Conservation (phyloP, 1,139 yeast species). For the Debaryomyces coudertii region DNA sequence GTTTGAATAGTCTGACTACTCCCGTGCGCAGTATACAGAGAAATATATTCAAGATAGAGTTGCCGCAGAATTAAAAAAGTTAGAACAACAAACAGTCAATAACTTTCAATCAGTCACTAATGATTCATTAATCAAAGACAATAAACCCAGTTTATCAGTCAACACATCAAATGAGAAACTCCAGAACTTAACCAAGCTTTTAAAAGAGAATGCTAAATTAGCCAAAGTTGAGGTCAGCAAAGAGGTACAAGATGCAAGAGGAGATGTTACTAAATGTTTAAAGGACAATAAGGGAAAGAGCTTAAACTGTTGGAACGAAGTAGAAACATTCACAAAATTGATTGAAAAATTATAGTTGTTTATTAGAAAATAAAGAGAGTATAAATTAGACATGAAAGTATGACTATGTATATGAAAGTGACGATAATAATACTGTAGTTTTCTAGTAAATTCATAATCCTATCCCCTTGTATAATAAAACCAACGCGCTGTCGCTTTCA, state of each 20-base stretch:
- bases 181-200: slow-evolving; percentile 49
- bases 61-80: slow-evolving; percentile 60
- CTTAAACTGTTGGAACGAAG: slow-evolving; percentile 87
- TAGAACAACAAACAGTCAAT: slow-evolving; percentile 61
- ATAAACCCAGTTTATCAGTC: slow-evolving; percentile 35
- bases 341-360: slow-evolving; percentile 35
- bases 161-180: slow-evolving; percentile 42
- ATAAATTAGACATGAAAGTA: slow-evolving; percentile 7
- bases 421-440: not conserved
- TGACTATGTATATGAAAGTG: slow-evolving; percentile 5
- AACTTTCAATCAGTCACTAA: slow-evolving; percentile 58
- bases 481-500: slow-evolving; percentile 93
- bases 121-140: slow-evolving; percentile 37
- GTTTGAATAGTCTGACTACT: slow-evolving; percentile 62
- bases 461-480: slow-evolving; percentile 79
- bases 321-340: slow-evolving; percentile 67
- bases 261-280: slow-evolving; percentile 65
- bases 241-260: slow-evolving; percentile 50
- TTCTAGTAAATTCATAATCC: slow-evolving; percentile 44
- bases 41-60: slow-evolving; percentile 79
- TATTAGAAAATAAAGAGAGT: slow-evolving; percentile 8
- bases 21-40: slow-evolving; percentile 80
- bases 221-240: slow-evolving; percentile 38
- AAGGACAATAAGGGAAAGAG: slow-evolving; percentile 70
- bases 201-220: slow-evolving; percentile 51